Evolutionary conservation across 768 basidiomycete species (phyloP).

Genomic region (Psilocybe subaeruginosa): DNA sequence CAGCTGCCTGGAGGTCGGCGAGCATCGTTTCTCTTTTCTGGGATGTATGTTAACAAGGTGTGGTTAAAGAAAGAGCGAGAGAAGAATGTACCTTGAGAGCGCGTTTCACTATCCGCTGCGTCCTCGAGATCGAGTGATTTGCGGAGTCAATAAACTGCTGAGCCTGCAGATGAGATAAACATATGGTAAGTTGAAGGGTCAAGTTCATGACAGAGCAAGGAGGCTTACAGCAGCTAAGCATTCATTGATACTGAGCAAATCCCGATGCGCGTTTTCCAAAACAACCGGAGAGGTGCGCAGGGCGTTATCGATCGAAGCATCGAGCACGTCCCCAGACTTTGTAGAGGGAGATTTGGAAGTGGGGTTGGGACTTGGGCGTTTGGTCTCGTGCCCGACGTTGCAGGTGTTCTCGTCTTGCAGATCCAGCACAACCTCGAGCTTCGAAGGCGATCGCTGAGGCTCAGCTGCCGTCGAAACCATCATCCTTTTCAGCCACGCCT

Average conservation of each 20-base stretch:
- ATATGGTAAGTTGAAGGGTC: neutral
- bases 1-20: conserved; percentile 39
- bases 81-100: conserved; percentile 51
- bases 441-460: conserved; percentile 34
- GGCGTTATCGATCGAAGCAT: conserved; percentile 41
- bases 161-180: conserved; percentile 37
- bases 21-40: conserved; percentile 57
- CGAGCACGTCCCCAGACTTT: conserved; percentile 28
- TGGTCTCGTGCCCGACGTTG: conserved; percentile 42
- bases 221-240: conserved; percentile 54
- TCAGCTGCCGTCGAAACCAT: conserved; percentile 27
- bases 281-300: conserved; percentile 49
- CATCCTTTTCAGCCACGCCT: conserved; percentile 68
- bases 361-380: conserved; percentile 10
- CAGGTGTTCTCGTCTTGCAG: conserved; percentile 39
- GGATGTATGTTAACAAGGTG: conserved; percentile 7
- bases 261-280: conserved; percentile 55
- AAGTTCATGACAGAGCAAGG: conserved; percentile 1
- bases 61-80: neutral
- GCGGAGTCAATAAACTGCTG: conserved; percentile 58
- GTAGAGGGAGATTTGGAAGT: conserved; percentile 1
- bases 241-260: conserved; percentile 58
- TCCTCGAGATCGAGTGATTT: conserved; percentile 57
- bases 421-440: conserved; percentile 42
- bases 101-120: conserved; percentile 57